phyloP scores from a whole-genome alignment of 192 early-diverging fungal genomes.

The Borealophlyctis nickersoniae region DNA sequence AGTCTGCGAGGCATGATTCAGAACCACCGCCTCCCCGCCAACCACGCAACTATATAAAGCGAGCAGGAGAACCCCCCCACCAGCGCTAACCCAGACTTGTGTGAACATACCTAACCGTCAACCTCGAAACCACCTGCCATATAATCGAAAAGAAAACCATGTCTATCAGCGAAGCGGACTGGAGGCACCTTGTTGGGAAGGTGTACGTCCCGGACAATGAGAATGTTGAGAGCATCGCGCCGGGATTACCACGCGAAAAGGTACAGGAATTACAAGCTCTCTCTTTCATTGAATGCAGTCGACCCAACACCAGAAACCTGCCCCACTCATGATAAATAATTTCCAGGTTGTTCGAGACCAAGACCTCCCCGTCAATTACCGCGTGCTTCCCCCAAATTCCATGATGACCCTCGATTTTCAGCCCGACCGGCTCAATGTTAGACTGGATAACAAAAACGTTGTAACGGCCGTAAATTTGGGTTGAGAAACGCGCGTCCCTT shows the following conservation, averaged over 20 bases:
- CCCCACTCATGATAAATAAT: not conserved
- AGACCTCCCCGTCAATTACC: conserved; percentile 37
- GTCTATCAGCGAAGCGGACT: not conserved
- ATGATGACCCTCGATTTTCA: conserved; percentile 47
- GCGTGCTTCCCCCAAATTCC: conserved; percentile 34
- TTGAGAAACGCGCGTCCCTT: too few relatives aligned
- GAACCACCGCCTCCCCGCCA: too few relatives aligned
- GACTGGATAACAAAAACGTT: conserved; percentile 32
- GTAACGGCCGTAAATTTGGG: conserved; percentile 40
- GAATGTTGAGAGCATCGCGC: not conserved
- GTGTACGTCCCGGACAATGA: not conserved
- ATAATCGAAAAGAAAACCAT: not conserved
- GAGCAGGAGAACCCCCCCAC: too few relatives aligned
- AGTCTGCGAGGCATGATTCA: too few relatives aligned
- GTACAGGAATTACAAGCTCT: not conserved
- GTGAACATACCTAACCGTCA: too few relatives aligned
- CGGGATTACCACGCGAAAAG: not conserved
- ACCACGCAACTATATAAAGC: too few relatives aligned
- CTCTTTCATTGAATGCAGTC: not conserved
- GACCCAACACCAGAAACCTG: not conserved
- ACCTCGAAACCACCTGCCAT: not conserved
- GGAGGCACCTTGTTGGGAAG: not conserved
- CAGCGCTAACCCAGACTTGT: too few relatives aligned
- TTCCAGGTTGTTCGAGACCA: conserved; percentile 31
- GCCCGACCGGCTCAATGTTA: conserved; percentile 44